A percentile compares a stretch with the other conserved stretches of the same genome.
phyloP scores from a whole-genome alignment of 2,329 filamentous ascomycete genomes.

The Pezicula neosporulosa region DNA sequence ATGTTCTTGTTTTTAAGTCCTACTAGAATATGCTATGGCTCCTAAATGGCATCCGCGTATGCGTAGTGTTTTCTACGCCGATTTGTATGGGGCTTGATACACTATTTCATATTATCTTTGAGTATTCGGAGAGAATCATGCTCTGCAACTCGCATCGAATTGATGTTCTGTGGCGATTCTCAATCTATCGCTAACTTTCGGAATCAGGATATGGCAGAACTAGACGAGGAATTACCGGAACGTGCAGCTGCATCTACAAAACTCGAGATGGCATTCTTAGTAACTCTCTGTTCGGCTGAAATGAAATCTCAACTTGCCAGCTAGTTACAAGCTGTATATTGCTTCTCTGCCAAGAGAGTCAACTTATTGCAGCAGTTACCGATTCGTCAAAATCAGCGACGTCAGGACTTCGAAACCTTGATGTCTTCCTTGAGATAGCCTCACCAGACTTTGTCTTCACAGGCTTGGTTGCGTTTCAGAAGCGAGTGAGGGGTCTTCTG shows the following conservation, averaged over 20 bases:
- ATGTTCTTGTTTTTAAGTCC: too few species aligned
- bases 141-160: too few species aligned
- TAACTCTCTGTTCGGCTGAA: conserved; percentile 62
- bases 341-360: conserved; percentile 59
- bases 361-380: conserved; percentile 47
- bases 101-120: neutral
- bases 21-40: too few species aligned
- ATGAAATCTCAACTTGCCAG: conserved; percentile 62
- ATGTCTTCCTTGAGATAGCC: conserved; percentile 59
- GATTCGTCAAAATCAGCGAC: conserved; percentile 47
- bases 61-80: too few species aligned
- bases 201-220: conserved; percentile 48
- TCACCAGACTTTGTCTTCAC: conserved; percentile 64
- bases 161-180: too few species aligned
- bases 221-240: conserved; percentile 52
- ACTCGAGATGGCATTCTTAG: conserved; percentile 59
- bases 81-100: neutral
- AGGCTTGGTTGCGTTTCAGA: conserved; percentile 67
- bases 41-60: too few species aligned
- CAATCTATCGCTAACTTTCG: conserved; percentile 5
- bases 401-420: conserved; percentile 55
- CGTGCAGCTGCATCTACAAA: conserved; percentile 49
- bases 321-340: conserved; percentile 59
- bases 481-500: conserved; percentile 56
- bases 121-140: neutral